A percentile compares a stretch with the other conserved stretches of the same genome.
Evolutionary conservation across 225 moss, liverwort and hornwort species (phyloP).

Genomic region (Marchantia paleacea): DNA sequence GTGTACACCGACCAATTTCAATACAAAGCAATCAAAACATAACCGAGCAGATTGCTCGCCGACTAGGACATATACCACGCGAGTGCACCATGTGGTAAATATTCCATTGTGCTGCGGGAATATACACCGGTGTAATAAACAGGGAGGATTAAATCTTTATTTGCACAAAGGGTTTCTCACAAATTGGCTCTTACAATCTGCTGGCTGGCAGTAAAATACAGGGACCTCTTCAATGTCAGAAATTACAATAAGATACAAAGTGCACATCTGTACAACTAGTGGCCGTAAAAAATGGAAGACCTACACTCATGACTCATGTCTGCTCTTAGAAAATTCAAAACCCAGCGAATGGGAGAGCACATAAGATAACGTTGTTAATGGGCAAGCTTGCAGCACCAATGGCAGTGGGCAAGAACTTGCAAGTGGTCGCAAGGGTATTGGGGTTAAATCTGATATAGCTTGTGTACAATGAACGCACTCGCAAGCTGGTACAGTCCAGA

Average conservation of each 20-base stretch:
- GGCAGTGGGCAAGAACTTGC: constrained; percentile 30
- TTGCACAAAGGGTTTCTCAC: constrained; percentile 66
- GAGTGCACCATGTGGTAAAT: too few species aligned
- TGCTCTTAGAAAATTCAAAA: constrained; percentile 53
- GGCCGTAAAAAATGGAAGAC: constrained; percentile 82
- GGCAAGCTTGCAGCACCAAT: constrained; percentile 43
- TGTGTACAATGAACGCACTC: constrained; percentile 73
- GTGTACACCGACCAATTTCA: too few species aligned
- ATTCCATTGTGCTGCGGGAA: too few species aligned
- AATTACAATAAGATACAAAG: constrained; percentile 93
- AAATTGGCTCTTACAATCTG: constrained; percentile 88
- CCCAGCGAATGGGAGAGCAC: constrained; percentile 50
- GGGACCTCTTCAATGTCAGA: constrained; percentile 47
- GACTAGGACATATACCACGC: too few species aligned
- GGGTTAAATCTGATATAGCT: constrained; percentile 54
- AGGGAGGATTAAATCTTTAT: constrained; percentile 40
- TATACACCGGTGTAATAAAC: constrained; percentile 9
- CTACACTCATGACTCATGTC: constrained; percentile 61
- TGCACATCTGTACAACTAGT: constrained; percentile 92
- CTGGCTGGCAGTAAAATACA: constrained; percentile 83
- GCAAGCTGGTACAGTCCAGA: constrained; percentile 59
- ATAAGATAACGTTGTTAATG: constrained; percentile 26
- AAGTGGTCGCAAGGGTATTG: constrained; percentile 38
- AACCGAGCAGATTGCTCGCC: too few species aligned
- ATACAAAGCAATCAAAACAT: too few species aligned